These are phyloP conservation scores for Trichoderma erinaceum DNA, from an alignment of 495 filamentous ascomycete genomes.

Conservation along the genomic window DNA sequence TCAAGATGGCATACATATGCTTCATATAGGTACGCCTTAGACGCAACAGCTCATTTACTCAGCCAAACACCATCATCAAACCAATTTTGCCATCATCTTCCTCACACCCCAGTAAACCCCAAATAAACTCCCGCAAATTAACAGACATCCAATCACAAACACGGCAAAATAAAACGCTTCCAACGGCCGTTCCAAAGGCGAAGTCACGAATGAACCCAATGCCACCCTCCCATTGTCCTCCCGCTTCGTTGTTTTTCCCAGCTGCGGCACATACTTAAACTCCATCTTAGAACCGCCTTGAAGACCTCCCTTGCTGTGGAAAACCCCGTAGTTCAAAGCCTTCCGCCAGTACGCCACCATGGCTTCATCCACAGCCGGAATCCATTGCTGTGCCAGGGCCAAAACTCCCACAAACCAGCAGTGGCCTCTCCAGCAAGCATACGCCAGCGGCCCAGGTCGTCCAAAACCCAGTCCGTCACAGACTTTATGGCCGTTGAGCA, in stretches of 20 bases:
- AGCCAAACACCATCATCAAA: background rate
- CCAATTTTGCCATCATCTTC: background rate
- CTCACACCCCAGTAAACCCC: background rate
- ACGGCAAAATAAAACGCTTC: conserved; percentile 15
- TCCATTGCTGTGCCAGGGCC: conserved; percentile 31
- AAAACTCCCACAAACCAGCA: conserved; percentile 41
- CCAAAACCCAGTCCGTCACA: conserved; percentile 47
- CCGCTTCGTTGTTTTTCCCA: conserved; percentile 35
- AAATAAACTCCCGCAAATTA: background rate
- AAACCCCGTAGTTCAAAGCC: conserved; percentile 19
- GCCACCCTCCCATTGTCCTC: conserved; percentile 19
- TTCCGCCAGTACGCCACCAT: background rate
- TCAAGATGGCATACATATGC: background rate
- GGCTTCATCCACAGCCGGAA: conserved; percentile 21
- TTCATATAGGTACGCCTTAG: background rate
- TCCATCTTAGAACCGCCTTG: conserved; percentile 33
- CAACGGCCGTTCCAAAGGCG: conserved; percentile 11
- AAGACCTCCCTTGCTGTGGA: conserved; percentile 31
- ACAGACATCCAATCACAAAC: conserved; percentile 15
- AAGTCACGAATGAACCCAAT: background rate
- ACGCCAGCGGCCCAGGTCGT: conserved; percentile 27
- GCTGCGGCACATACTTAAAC: conserved; percentile 44
- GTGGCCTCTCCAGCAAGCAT: conserved; percentile 36
- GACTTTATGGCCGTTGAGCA: conserved; percentile 40
- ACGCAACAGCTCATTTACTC: no score